These are phyloP conservation scores for Hygrophorus russula DNA, from an alignment of 768 basidiomycete species.

Conservation along the genomic window DNA sequence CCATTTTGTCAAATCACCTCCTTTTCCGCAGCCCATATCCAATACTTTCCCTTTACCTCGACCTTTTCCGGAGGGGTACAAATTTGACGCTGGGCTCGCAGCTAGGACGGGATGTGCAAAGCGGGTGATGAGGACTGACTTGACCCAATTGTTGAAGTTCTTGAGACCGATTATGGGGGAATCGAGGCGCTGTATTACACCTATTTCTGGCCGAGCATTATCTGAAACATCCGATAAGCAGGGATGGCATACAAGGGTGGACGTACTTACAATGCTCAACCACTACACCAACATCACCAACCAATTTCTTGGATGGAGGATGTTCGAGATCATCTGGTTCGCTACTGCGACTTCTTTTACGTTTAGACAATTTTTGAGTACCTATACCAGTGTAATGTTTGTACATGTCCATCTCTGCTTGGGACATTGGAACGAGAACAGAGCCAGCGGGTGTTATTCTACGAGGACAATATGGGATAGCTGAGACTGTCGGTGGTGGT, in stretches of 20 bases:
- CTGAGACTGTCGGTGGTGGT: constrained; percentile 14
- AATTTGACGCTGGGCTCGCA: constrained; percentile 20
- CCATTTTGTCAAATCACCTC: constrained; percentile 97
- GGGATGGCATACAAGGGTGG: not conserved
- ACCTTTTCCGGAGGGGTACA: constrained; percentile 13
- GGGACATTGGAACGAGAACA: constrained; percentile 55
- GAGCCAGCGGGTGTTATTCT: constrained; percentile 50
- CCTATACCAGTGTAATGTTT: constrained; percentile 48
- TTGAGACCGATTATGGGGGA: constrained; percentile 97
- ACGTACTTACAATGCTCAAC: constrained; percentile 64
- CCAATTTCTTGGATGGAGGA: constrained; percentile 38
- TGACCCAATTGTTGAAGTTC: constrained; percentile 99
- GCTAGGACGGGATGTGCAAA: constrained; percentile 68
- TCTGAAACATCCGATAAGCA: constrained; percentile 34
- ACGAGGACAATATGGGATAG: constrained; percentile 55
- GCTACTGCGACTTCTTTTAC: constrained; percentile 32
- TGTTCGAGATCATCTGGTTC: constrained; percentile 26
- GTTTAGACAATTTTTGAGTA: constrained; percentile 39
- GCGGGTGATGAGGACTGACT: constrained; percentile 88
- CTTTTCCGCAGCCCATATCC: constrained; percentile 98
- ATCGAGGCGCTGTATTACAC: constrained; percentile 68
- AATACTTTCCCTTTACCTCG: constrained; percentile 63
- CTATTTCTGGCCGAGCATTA: constrained; percentile 88
- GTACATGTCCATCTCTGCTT: constrained; percentile 49
- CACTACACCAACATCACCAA: constrained; percentile 64